These are phyloP conservation scores for Citeromyces hawaiiensis DNA, from an alignment of 1,139 yeast genomes.

Conservation along the genomic window DNA sequence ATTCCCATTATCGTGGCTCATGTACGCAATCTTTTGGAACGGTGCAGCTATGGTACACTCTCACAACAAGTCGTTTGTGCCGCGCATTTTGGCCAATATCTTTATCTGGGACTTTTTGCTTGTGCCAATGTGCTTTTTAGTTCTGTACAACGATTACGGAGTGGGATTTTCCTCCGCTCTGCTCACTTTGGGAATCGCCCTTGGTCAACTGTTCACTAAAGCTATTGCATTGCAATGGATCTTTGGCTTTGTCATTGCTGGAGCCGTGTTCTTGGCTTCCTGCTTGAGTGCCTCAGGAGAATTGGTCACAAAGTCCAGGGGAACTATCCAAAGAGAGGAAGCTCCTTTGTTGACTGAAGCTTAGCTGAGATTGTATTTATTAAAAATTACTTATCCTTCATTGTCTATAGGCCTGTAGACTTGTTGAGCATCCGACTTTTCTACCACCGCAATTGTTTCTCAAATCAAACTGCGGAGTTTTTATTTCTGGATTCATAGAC, in stretches of 20 bases:
- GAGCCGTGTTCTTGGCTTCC: slow-evolving; percentile 33
- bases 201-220: slow-evolving; percentile 57
- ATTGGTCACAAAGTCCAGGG: slow-evolving; percentile 7
- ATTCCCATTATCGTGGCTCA: slow-evolving; percentile 61
- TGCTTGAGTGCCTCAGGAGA: slow-evolving; percentile 25
- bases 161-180: slow-evolving; percentile 46
- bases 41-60: slow-evolving; percentile 61
- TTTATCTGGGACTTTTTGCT: slow-evolving; percentile 69
- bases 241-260: slow-evolving; percentile 59
- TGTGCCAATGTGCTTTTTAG: slow-evolving; percentile 45
- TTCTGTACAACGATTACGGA: slow-evolving; percentile 59
- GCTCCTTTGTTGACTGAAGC: slow-evolving; percentile 13
- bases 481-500: no score
- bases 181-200: slow-evolving; percentile 50
- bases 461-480: no score
- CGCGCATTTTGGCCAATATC: slow-evolving; percentile 60
- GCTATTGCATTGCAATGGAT: slow-evolving; percentile 75
- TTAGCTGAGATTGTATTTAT: no score
- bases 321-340: slow-evolving; percentile 11
- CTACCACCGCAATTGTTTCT: no score
- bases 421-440: no score
- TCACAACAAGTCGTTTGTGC: slow-evolving; percentile 30
- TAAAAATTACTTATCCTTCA: not conserved
- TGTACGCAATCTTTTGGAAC: slow-evolving; percentile 69
- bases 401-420: no score